Percentiles rank a stretch among this genome's conserved stretches.
Evolutionary conservation across 2,329 filamentous ascomycete species (phyloP).

Genomic region (Monosporascus sp.): DNA sequence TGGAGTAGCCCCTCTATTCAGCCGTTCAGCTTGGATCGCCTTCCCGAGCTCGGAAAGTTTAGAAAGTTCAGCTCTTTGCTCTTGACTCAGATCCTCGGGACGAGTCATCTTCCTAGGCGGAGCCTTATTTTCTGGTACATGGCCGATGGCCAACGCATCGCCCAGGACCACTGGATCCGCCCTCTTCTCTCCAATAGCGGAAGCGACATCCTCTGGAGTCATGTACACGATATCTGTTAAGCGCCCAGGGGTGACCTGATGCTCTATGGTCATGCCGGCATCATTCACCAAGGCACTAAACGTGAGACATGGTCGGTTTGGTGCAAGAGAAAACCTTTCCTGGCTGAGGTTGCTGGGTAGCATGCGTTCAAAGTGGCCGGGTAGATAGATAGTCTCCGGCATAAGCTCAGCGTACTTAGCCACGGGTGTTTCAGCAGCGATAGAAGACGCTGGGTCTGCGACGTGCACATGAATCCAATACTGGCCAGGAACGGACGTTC

Average conservation of each 20-base stretch:
- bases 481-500: conserved; percentile 44
- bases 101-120: conserved; percentile 40
- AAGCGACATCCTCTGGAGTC: conserved; percentile 45
- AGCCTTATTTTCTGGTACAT: conserved; percentile 11
- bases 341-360: conserved; percentile 45
- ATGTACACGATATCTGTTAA: conserved; percentile 55
- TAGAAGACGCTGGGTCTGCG: conserved; percentile 71
- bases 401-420: conserved; percentile 58
- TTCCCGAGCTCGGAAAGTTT: conserved; percentile 44
- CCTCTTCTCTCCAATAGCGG: conserved; percentile 34
- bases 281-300: conserved; percentile 56
- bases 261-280: conserved; percentile 48
- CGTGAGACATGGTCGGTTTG: conserved; percentile 50
- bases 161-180: conserved; percentile 18
- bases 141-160: conserved; percentile 30
- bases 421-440: conserved; percentile 54
- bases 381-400: conserved; percentile 55
- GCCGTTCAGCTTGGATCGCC: conserved; percentile 37
- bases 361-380: conserved; percentile 56
- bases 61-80: conserved; percentile 41
- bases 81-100: conserved; percentile 35
- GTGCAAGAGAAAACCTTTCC: conserved; percentile 50
- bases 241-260: conserved; percentile 48
- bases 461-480: conserved; percentile 76
- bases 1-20: conserved; percentile 46